A percentile compares a stretch with the other conserved stretches of the same genome.
phyloP scores from a whole-genome alignment of 768 basidiomycete species.

The Lepiota brunneoincarnata region DNA sequence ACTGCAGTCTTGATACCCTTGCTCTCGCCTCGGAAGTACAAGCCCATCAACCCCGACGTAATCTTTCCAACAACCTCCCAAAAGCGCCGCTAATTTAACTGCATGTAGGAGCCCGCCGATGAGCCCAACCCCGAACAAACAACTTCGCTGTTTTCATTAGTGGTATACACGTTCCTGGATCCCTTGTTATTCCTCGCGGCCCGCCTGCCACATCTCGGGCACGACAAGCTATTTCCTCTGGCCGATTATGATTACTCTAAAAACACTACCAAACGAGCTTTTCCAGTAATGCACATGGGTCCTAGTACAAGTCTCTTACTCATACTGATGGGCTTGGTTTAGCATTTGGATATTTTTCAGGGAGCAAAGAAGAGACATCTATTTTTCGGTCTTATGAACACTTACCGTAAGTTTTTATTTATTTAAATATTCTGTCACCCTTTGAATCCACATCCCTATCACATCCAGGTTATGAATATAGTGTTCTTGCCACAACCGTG shows the following conservation, averaged over 20 bases:
- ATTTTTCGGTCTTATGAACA: conserved; percentile 42
- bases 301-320: neutral
- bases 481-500: conserved; percentile 26
- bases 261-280: conserved; percentile 23
- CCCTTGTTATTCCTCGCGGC: conserved; percentile 45
- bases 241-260: conserved; percentile 54
- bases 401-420: conserved; percentile 26
- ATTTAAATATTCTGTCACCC: too few relatives aligned
- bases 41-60: conserved; percentile 47
- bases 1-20: conserved; percentile 49
- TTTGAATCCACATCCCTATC: neutral
- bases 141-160: conserved; percentile 39
- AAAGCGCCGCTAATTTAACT: neutral
- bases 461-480: conserved; percentile 26
- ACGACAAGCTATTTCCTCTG: conserved; percentile 58
- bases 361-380: conserved; percentile 41
- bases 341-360: conserved; percentile 37
- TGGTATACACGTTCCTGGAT: conserved; percentile 55
- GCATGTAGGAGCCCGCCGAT: conserved; percentile 28
- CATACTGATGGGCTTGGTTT: neutral
- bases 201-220: conserved; percentile 43
- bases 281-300: conserved; percentile 17
- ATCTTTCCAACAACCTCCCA: neutral
- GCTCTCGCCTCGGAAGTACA: conserved; percentile 48
- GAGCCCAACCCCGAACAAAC: conserved; percentile 50